Evolutionary conservation across 2,329 filamentous ascomycete genomes (phyloP).

Genomic region (Aspergillus nomiae): DNA sequence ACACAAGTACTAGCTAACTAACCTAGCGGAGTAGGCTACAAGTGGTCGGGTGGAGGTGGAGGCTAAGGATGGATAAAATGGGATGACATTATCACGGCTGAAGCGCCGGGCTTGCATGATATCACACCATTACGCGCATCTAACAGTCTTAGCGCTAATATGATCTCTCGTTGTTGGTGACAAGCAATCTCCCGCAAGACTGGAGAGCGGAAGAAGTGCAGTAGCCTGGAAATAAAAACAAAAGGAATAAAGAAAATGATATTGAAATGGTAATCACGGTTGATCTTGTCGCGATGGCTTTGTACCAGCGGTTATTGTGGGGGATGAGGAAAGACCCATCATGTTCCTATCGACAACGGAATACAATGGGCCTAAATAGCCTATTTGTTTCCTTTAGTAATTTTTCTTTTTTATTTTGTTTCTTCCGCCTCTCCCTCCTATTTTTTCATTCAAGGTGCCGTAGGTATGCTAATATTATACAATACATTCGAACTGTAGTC

Average conservation of each 20-base stretch:
- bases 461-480: too few species aligned
- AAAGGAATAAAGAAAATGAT: too few species aligned
- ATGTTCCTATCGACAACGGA: background rate
- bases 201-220: conserved; percentile 8
- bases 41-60: too few species aligned
- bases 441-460: background rate
- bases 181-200: background rate
- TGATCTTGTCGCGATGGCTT: background rate
- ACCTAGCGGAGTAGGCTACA: background rate
- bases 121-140: background rate
- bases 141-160: background rate
- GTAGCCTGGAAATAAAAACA: background rate
- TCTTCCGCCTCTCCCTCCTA: background rate
- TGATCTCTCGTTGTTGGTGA: background rate
- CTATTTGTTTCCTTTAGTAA: background rate
- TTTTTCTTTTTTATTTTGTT: background rate
- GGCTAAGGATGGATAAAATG: background rate
- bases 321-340: background rate
- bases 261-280: background rate
- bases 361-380: background rate
- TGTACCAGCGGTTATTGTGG: background rate
- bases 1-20: background rate
- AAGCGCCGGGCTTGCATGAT: background rate
- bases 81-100: background rate
- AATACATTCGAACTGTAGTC: background rate